Evolutionary conservation across 1,284 basidiomycete species (phyloP).

Genomic region (Hemileia vastatrix): DNA sequence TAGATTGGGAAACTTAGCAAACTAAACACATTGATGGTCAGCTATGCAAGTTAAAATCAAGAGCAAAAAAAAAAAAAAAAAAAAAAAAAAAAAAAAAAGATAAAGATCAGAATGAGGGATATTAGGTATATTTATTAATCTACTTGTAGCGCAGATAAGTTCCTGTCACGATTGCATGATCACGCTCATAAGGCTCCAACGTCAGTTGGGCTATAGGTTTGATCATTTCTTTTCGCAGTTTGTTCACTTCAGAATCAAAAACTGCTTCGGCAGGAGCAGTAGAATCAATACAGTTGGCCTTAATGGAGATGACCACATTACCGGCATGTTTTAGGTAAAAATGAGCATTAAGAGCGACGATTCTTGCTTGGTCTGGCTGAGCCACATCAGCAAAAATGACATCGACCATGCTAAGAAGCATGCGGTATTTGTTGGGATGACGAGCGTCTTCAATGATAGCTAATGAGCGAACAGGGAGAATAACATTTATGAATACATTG

Average conservation of each 20-base stretch:
- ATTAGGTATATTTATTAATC: neutral
- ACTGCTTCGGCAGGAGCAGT: constrained; percentile 80
- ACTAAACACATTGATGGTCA: too few relatives aligned
- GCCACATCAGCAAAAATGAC: constrained; percentile 97
- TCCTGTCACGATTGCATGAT: constrained; percentile 48
- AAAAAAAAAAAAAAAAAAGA: constrained; percentile 3
- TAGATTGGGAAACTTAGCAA: too few relatives aligned
- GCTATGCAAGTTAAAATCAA: too few relatives aligned
- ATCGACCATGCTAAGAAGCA: constrained; percentile 84
- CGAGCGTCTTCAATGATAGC: constrained; percentile 97
- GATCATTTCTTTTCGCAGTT: constrained; percentile 67
- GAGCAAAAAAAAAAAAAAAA: too few relatives aligned
- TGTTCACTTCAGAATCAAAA: constrained; percentile 80
- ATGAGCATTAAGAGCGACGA: constrained; percentile 79
- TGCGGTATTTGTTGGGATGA: constrained; percentile 85
- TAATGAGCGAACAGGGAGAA: constrained; percentile 39
- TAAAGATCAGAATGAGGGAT: neutral
- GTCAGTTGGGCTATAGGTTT: constrained; percentile 92
- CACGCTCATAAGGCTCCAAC: constrained; percentile 47
- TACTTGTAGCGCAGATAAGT: constrained; percentile 31
- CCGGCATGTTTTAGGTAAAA: constrained; percentile 94
- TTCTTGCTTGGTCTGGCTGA: constrained; percentile 85
- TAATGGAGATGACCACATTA: constrained; percentile 93
- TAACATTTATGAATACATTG: constrained; percentile 3
- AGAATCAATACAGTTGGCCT: constrained; percentile 98